Percentiles rank a stretch among this genome's conserved stretches.
Conservation (phyloP, 805 yeast species). For the Jamesozyma piceae region DNA sequence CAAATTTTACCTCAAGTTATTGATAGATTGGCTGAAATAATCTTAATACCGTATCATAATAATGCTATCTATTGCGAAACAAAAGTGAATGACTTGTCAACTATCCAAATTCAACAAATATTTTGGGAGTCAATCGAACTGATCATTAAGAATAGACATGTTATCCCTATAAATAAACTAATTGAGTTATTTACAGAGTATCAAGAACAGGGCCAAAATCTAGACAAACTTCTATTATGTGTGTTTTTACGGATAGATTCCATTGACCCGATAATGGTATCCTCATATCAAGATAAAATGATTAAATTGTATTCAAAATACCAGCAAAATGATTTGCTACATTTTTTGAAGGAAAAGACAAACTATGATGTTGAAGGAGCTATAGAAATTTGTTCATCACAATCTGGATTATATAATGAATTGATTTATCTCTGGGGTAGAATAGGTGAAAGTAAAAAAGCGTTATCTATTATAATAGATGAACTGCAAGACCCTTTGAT, state of each 20-base stretch:
- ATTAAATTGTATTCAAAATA: conserved; percentile 55
- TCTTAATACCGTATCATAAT: conserved; percentile 33
- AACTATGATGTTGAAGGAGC: conserved; percentile 65
- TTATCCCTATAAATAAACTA: conserved; percentile 46
- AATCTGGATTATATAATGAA: conserved; percentile 46
- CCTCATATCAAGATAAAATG: conserved; percentile 56
- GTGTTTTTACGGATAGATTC: conserved; percentile 53
- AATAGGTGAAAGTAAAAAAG: conserved; percentile 70
- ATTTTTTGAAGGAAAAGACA: conserved; percentile 48
- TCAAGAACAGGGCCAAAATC: conserved; percentile 9
- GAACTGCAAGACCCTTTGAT: conserved; percentile 66
- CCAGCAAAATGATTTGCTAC: conserved; percentile 45
- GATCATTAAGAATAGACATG: conserved; percentile 56
- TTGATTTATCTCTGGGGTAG: conserved; percentile 73
- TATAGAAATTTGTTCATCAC: conserved; percentile 47
- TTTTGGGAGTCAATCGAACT: conserved; percentile 41
- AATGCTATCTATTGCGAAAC: conserved; percentile 31
- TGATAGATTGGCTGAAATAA: conserved; percentile 42
- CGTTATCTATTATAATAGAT: conserved; percentile 67
- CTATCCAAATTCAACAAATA: conserved; percentile 30
- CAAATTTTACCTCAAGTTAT: conserved; percentile 42
- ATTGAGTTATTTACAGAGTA: conserved; percentile 36
- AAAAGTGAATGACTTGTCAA: background rate
- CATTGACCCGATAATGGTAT: conserved; percentile 46
- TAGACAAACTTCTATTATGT: conserved; percentile 49